phyloP scores from a whole-genome alignment of 805 yeast species.

The Pichia eremophila region DNA sequence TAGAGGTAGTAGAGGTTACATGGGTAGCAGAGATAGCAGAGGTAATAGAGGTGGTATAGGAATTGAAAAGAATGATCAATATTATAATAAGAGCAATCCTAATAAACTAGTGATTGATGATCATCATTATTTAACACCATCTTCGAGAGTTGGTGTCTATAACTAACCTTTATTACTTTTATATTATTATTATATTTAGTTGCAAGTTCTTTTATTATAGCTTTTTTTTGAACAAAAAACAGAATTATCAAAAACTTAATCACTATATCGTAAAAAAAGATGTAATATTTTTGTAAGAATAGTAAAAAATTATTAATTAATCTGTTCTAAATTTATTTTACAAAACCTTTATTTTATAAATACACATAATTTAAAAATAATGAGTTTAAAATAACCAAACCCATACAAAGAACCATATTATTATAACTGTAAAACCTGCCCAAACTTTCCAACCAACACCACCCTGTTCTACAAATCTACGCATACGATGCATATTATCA shows the following conservation, averaged over 20 bases:
- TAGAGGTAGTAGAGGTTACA: slow-evolving; percentile 2
- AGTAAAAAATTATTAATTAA: too few species aligned
- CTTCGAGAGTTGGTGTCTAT: slow-evolving; percentile 9
- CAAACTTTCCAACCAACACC: slow-evolving; percentile 59
- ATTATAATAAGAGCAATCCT: not conserved
- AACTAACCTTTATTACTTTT: not conserved
- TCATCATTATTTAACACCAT: slow-evolving; percentile 7
- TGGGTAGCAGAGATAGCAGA: slow-evolving; percentile 7
- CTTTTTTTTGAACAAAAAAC: too few species aligned
- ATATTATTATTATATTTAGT: not conserved
- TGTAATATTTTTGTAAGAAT: too few species aligned
- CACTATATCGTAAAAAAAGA: too few species aligned
- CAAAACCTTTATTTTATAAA: not conserved
- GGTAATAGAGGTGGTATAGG: not conserved
- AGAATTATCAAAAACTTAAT: too few species aligned
- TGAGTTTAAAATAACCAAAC: slow-evolving; percentile 23
- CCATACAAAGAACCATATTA: slow-evolving; percentile 38
- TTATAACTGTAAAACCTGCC: slow-evolving; percentile 38
- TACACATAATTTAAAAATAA: not conserved
- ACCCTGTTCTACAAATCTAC: slow-evolving; percentile 52
- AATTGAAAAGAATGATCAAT: not conserved
- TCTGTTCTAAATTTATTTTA: too few species aligned
- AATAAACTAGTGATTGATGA: slow-evolving; percentile 4
- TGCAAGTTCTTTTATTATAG: too few species aligned
- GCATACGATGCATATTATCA: slow-evolving; percentile 46